These are phyloP conservation scores for Trichomonas vaginalis DNA, from an alignment of 208 protist species.

Conservation along the genomic window DNA sequence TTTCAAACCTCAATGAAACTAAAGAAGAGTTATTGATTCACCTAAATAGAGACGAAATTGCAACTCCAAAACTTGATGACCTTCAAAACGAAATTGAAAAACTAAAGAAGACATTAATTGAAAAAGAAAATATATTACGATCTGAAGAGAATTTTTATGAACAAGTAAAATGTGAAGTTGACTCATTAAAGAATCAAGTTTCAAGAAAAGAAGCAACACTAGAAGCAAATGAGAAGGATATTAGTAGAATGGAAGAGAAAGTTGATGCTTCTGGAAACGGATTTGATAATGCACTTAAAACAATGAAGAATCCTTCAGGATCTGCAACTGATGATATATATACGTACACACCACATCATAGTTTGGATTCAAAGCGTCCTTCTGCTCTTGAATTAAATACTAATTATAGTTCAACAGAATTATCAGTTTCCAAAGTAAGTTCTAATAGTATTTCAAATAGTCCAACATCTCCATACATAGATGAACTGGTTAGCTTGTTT, in stretches of 20 bases:
- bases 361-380: not conserved
- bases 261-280: not conserved
- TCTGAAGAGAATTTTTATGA: not conserved
- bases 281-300: not conserved
- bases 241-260: not conserved
- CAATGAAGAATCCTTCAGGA: not conserved
- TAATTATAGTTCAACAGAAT: not conserved
- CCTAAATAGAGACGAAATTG: not conserved
- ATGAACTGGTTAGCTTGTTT: too few relatives aligned
- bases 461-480: not conserved
- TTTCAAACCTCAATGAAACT: not conserved
- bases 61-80: not conserved
- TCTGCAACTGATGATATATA: not conserved
- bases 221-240: not conserved
- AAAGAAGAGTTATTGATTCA: not conserved
- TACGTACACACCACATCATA: not conserved
- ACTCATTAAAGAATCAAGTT: not conserved
- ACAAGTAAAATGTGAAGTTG: not conserved
- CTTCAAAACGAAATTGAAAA: not conserved
- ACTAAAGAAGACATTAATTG: not conserved
- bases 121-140: not conserved
- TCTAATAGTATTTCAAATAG: not conserved
- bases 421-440: not conserved
- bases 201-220: not conserved
- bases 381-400: not conserved